These are phyloP conservation scores for Mycosphaerella sp. DNA, from an alignment of 2,329 filamentous ascomycete species.

Conservation along the genomic window DNA sequence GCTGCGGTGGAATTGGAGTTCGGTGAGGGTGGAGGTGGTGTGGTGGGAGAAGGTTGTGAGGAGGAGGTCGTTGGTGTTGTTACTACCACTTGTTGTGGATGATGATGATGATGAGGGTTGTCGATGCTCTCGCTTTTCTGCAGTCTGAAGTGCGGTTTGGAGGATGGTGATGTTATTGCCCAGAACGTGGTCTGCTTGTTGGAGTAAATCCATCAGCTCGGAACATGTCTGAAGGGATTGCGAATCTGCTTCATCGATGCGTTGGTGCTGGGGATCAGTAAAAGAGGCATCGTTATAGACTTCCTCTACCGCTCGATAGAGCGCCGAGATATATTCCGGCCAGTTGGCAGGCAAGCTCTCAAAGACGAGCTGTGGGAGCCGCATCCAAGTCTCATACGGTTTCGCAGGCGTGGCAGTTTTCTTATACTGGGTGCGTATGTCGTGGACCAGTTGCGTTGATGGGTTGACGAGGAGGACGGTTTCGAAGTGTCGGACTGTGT, in stretches of 20 bases:
- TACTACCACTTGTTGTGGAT: background rate
- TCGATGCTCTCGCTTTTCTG: too few species aligned
- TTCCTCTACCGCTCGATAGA: slow-evolving; percentile 9
- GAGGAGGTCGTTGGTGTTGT: background rate
- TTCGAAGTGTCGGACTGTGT: background rate
- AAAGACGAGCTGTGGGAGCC: slow-evolving; percentile 2
- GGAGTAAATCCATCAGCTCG: slow-evolving; percentile 9
- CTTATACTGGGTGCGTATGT: background rate
- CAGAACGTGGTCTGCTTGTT: slow-evolving; percentile 9
- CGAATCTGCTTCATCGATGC: slow-evolving; percentile 8
- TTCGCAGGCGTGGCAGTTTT: background rate
- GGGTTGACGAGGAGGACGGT: slow-evolving; percentile 5
- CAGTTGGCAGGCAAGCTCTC: slow-evolving; percentile 5
- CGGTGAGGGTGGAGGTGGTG: background rate
- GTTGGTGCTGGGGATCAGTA: slow-evolving; percentile 2
- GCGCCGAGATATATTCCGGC: slow-evolving; percentile 6
- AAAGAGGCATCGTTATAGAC: slow-evolving; percentile 7
- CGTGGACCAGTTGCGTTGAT: background rate
- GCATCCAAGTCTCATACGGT: slow-evolving; percentile 6
- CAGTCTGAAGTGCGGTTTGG: background rate
- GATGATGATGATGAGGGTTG: too few species aligned
- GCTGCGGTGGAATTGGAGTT: slow-evolving; percentile 10
- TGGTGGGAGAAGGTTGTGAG: background rate
- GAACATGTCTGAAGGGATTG: slow-evolving; percentile 5
- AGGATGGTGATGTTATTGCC: slow-evolving; percentile 9